Evolutionary conservation across 139 green algal genomes (phyloP).

Genomic region (Monoraphidium neglectum): DNA sequence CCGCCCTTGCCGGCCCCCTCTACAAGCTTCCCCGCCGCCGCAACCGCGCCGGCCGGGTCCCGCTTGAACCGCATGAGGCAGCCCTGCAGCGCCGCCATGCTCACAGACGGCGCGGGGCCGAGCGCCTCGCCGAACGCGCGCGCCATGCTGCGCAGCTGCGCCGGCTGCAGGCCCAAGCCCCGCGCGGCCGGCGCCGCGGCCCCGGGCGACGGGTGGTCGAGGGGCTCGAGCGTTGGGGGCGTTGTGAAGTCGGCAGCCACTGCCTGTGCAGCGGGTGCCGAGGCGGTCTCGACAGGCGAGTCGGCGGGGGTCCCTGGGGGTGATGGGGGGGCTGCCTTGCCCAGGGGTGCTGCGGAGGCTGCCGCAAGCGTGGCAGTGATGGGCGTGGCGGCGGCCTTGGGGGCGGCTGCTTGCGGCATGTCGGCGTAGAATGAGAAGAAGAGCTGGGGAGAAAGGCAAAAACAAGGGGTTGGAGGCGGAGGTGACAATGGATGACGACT

Average conservation of each 20-base stretch:
- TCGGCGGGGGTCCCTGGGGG: neutral
- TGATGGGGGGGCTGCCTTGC: neutral
- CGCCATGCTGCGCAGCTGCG: conserved; percentile 13
- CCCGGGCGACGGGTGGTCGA: too few relatives aligned
- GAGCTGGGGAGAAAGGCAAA: too few relatives aligned
- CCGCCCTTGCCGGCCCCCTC: too few relatives aligned
- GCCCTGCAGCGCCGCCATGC: conserved; percentile 35
- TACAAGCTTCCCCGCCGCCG: too few relatives aligned
- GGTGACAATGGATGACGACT: too few relatives aligned
- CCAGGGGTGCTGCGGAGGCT: neutral
- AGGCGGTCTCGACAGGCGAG: neutral
- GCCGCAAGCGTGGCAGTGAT: neutral
- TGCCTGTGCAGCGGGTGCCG: too few relatives aligned
- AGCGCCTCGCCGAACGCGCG: conserved; percentile 14
- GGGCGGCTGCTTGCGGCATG: neutral
- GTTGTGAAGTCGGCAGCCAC: too few relatives aligned
- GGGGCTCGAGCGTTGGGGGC: neutral
- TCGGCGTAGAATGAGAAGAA: conserved; percentile 37
- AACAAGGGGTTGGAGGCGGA: too few relatives aligned
- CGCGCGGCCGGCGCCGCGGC: neutral
- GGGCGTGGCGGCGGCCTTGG: neutral
- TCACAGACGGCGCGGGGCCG: neutral
- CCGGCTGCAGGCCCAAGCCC: neutral
- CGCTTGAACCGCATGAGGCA: conserved; percentile 25
- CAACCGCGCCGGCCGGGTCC: too few relatives aligned